Evolutionary conservation across 345 rosid genomes (phyloP).

Genomic region (Heritiera littoralis): DNA sequence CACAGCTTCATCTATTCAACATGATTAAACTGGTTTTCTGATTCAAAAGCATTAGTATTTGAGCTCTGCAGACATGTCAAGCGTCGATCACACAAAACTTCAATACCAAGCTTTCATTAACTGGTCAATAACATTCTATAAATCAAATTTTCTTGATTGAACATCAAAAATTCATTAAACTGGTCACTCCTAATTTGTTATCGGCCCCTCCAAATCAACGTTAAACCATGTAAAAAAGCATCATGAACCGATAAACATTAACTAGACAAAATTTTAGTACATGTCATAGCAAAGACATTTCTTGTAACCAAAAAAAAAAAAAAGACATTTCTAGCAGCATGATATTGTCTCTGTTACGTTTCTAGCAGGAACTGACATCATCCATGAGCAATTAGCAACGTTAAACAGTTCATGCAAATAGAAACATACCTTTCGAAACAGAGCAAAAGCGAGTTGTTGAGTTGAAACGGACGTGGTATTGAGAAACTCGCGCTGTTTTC

Average conservation of each 20-base stretch:
- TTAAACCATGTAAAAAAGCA: neutral
- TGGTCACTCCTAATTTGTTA: neutral
- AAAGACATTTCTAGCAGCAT: too few species aligned
- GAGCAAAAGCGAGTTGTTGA: conserved; percentile 1
- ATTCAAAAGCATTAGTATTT: neutral
- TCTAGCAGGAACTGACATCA: neutral
- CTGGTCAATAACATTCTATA: neutral
- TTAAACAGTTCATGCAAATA: neutral
- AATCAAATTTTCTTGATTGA: neutral
- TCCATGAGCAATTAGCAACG: neutral
- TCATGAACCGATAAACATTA: neutral
- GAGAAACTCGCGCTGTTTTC: conserved; percentile 15
- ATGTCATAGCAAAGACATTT: neutral
- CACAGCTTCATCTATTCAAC: neutral
- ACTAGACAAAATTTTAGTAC: neutral
- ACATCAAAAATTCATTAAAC: neutral
- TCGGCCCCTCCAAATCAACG: neutral
- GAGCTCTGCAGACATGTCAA: neutral
- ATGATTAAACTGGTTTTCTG: neutral
- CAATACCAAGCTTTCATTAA: neutral
- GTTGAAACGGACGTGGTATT: conserved; percentile 17
- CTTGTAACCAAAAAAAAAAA: too few species aligned
- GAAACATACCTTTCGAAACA: conserved; percentile 12
- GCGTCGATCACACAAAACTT: neutral
- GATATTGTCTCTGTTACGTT: neutral